Base-by-base conservation (phyloP, 2,329 filamentous ascomycete genomes). In the Exserohilum turcica region DNA sequence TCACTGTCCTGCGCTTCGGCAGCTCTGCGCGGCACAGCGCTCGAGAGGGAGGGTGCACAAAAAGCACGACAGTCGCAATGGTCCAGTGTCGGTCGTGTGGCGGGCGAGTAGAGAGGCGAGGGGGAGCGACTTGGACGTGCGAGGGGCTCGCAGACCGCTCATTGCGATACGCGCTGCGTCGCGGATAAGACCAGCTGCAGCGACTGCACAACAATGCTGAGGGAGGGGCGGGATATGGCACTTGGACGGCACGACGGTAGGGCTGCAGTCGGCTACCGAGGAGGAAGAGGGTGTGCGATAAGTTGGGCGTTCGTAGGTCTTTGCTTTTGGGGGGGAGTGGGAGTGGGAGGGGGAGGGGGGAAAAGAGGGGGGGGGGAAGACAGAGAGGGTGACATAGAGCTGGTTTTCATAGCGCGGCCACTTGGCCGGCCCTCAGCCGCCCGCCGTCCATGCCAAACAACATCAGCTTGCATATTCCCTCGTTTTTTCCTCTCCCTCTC, bases 191-290 rank as follows among this genome's bases (percentile, higher is more conserved):
- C 43, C 55, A 43, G 57, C 49, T 59, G 53, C 59, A 52, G 50
- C 39, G 44, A 36, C 27, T 35, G 52, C 48, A 38, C 38, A 39
- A 55, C 33, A 18, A 15, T 38, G 53, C 52, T 48, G 54, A 48
- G 42, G 15, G 32, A n/a, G 45, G 49, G 48, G 46, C 60, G 36
- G 48, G 52, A 56, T 50, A 58, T 42, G 44, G 49, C 49, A 57
- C 46, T 24, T 38, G 48, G 48, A 32, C 54, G 45, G 57, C 52
- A 44, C 57, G 40, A 51, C 52, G 44, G 44, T 65, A 66, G 63
- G 65, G 63, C 65, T 66, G 63, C 63, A 66, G 54, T 21, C 50
- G 49, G 57, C 56, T 53, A 50, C n/a, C n/a, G 42, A 50, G 50
- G 44, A 38, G 54, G 50, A 56, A 40, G 50, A 54, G 51, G 46